phyloP scores from a whole-genome alignment of 2,329 filamentous ascomycete species.

The Aspergillus ustus region DNA sequence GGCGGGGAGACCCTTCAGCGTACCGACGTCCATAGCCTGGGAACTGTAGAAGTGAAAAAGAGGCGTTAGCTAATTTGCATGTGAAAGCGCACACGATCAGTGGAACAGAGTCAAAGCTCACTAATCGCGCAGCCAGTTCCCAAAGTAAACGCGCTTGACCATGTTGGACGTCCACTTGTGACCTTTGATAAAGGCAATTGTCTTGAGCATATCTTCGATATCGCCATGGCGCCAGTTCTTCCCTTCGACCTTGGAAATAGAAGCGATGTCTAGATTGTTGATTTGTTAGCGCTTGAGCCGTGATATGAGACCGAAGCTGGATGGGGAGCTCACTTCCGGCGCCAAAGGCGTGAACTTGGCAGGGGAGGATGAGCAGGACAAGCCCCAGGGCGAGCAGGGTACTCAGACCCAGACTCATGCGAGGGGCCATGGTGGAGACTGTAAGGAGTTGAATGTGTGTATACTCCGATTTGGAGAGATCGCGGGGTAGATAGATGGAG shows the following conservation, averaged over 20 bases:
- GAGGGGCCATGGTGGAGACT: slow-evolving; percentile 20
- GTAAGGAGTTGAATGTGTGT: slow-evolving; percentile 15
- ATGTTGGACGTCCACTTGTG: slow-evolving; percentile 85
- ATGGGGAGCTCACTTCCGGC: slow-evolving; percentile 45
- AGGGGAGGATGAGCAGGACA: slow-evolving; percentile 42
- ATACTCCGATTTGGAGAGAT: neutral
- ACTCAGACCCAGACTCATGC: slow-evolving; percentile 32
- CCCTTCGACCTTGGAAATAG: slow-evolving; percentile 55
- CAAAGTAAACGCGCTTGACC: slow-evolving; percentile 79
- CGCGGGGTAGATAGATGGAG: neutral
- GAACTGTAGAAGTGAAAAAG: slow-evolving; percentile 49
- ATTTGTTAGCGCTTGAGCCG: slow-evolving; percentile 16
- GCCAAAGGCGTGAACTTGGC: slow-evolving; percentile 49
- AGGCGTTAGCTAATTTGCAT: neutral
- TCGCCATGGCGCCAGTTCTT: slow-evolving; percentile 64
- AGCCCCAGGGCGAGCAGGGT: slow-evolving; percentile 42
- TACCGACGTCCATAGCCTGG: slow-evolving; percentile 80
- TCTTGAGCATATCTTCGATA: slow-evolving; percentile 81
- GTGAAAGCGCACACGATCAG: neutral
- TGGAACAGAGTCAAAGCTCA: slow-evolving; percentile 28
- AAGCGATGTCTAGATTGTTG: slow-evolving; percentile 47
- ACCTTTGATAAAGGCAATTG: slow-evolving; percentile 74
- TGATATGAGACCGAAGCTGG: neutral
- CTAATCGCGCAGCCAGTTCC: slow-evolving; percentile 86
- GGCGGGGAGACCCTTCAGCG: slow-evolving; percentile 76